These are phyloP conservation scores for Mallotus japonicus DNA, from an alignment of 441 rosid genomes.

Conservation along the genomic window DNA sequence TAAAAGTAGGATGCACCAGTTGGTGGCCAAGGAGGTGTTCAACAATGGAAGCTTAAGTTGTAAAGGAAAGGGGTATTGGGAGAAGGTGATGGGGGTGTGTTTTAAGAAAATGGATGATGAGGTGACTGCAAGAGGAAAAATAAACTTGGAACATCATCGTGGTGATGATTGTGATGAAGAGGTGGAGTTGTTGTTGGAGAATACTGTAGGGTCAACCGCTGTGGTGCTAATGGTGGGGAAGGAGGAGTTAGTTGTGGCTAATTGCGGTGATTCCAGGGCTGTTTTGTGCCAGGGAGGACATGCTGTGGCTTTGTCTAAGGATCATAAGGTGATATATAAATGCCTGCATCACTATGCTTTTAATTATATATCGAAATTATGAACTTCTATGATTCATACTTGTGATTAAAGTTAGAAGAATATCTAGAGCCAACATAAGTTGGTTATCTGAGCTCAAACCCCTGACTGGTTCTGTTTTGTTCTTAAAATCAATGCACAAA, in stretches of 20 bases:
- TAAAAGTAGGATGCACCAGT: constrained; percentile 32
- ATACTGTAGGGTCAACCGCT: constrained; percentile 30
- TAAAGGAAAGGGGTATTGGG: constrained; percentile 26
- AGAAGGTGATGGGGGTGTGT: constrained; percentile 30
- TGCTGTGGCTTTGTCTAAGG: constrained; percentile 26
- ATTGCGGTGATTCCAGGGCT: constrained; percentile 39
- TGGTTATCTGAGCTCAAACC: no score
- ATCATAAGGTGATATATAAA: constrained; percentile 23
- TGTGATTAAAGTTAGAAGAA: no score
- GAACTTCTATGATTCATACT: no score
- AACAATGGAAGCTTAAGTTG: constrained; percentile 8
- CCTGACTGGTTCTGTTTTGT: no score
- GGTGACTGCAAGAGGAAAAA: not conserved
- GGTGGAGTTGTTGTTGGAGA: not conserved
- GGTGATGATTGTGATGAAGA: not conserved
- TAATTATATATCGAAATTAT: no score
- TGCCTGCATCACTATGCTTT: no score
- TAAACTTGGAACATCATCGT: not conserved
- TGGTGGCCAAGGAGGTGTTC: constrained; percentile 33
- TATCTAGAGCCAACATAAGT: no score
- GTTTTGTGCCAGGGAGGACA: constrained; percentile 24
- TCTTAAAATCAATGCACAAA: no score
- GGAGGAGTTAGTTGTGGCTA: constrained; percentile 33
- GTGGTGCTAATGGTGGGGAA: constrained; percentile 35
- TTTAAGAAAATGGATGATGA: constrained; percentile 42